Evolutionary conservation across 2,329 filamentous ascomycete species (phyloP).

Genomic region (Akanthomyces lecanii): DNA sequence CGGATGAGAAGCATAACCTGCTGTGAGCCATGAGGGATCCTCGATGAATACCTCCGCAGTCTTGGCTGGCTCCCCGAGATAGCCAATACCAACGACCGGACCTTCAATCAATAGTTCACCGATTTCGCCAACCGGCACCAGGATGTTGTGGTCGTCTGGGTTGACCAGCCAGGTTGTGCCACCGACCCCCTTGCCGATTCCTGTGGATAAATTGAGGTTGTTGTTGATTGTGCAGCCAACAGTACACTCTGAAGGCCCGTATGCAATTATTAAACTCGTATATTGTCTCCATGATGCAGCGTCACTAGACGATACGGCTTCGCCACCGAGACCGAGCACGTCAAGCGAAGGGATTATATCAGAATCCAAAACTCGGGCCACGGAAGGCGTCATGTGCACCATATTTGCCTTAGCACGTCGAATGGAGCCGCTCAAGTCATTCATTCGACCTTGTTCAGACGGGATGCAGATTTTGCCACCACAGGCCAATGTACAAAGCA

Average conservation of each 20-base stretch:
- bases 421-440: constrained; percentile 45
- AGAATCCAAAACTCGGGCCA: constrained; percentile 43
- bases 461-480: constrained; percentile 52
- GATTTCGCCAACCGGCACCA: constrained; percentile 45
- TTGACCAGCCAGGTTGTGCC: constrained; percentile 50
- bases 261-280: constrained; percentile 47
- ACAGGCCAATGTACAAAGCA: constrained; percentile 48
- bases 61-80: constrained; percentile 54
- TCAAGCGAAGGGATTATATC: constrained; percentile 44
- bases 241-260: constrained; percentile 52
- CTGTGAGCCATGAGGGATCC: constrained; percentile 48
- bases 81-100: constrained; percentile 59
- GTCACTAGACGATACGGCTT: constrained; percentile 49
- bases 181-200: constrained; percentile 46
- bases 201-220: constrained; percentile 37
- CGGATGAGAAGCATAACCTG: constrained; percentile 31
- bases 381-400: constrained; percentile 48
- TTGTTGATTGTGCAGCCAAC: constrained; percentile 48
- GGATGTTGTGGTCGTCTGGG: constrained; percentile 41
- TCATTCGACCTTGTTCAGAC: constrained; percentile 50
- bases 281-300: constrained; percentile 43
- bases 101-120: constrained; percentile 54
- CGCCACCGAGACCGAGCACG: constrained; percentile 47
- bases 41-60: constrained; percentile 55
- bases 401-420: constrained; percentile 43